phyloP scores from a whole-genome alignment of 176 grass and related monocot genomes.

The Raddia guianensis region DNA sequence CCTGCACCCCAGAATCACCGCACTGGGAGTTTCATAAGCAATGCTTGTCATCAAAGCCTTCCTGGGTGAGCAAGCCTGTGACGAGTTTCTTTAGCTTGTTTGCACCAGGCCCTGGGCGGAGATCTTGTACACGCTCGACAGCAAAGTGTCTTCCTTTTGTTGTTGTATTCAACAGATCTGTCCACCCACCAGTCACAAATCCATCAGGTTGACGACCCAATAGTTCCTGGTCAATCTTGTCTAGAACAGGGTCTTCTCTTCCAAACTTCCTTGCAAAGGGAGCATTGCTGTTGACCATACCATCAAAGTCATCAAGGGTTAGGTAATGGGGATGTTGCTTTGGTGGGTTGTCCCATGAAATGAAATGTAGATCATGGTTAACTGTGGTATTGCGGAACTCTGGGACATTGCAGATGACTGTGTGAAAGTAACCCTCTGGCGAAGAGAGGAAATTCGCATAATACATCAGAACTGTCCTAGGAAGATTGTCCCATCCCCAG shows the following conservation, averaged over 20 bases:
- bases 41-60: constrained; percentile 79
- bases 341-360: constrained; percentile 97
- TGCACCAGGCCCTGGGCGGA: constrained; percentile 66
- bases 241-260: constrained; percentile 76
- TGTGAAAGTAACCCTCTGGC: constrained; percentile 95
- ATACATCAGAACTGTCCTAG: constrained; percentile 95
- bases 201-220: constrained; percentile 61
- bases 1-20: constrained; percentile 34
- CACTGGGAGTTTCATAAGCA: constrained; percentile 67
- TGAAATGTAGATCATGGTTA: constrained; percentile 97
- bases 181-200: constrained; percentile 75
- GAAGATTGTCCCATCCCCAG: constrained; percentile 99
- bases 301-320: constrained; percentile 58
- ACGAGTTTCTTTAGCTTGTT: constrained; percentile 75
- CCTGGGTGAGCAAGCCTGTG: constrained; percentile 64
- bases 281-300: constrained; percentile 79
- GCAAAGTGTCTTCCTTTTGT: constrained; percentile 46
- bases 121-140: constrained; percentile 60
- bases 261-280: constrained; percentile 94
- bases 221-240: constrained; percentile 87
- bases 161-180: constrained; percentile 54
- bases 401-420: constrained; percentile 87
- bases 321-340: constrained; percentile 97
- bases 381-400: constrained; percentile 93
- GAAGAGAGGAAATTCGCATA: constrained; percentile 98